Evolutionary conservation across 768 basidiomycete species (phyloP), one percentile per base, ranked within the genome.

Genomic region (Termitomyces sp.): DNA sequence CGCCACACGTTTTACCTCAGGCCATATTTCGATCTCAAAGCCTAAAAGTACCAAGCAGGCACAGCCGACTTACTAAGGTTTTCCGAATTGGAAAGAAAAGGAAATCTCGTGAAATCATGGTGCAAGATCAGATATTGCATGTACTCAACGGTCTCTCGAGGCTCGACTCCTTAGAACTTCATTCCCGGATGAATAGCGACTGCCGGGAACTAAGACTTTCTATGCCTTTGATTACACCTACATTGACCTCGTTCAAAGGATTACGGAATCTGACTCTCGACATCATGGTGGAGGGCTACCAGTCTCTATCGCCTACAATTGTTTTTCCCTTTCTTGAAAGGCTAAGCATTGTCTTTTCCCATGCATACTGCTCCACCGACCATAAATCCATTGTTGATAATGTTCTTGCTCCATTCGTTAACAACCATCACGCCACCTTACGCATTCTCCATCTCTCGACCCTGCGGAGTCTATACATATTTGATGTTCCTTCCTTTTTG

Each of bases 401-500:
- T 15, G 55, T 53, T 1, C 43, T 69, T 14, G 46, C 62, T 23
- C 68, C 66, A 17, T 68, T 68, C 51, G 54, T 71, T 26, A 64
- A 66, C 47, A 60, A 59, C 21, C 66, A 69, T 38, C 49, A 53
- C 23, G 11, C 17, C 3, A 63, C 59, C 9, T 53, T 68, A 23
- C 51, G 54, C 12, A 59, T 62, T 1, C 28, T 60, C 40, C 43
- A 54, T 19, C 49, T 62, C 14, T 52, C 46, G 12, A 56, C 53
- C 26, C 30, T 48, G 10, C 37, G 14, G 23, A 50, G 40, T 19
- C 30, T 52, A 31, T 33, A 67, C 23, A 52, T 60, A 40, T 56
- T 57, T 12, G 60, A 63, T 42, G 49, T 64, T 17, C 61, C 62
- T 1, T 38, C 61, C 6, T 55, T 68, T 17, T 42, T 67, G 11